Evolutionary conservation across 768 basidiomycete species (phyloP), one percentile per base, ranked within the genome.

Genomic region (Auricularia sp.): DNA sequence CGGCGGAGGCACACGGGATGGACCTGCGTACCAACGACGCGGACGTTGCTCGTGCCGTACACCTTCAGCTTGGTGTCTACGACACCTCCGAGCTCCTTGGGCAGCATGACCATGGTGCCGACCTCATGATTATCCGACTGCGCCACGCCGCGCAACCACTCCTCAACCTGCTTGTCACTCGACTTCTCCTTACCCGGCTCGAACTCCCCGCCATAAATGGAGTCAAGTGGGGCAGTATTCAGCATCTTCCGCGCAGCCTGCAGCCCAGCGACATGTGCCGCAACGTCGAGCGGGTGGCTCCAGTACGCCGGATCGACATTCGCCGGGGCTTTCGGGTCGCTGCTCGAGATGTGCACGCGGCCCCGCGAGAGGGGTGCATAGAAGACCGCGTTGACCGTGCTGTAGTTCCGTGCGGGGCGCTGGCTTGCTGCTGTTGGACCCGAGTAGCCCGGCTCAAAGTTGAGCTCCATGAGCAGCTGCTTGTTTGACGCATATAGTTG

Each of bases 101-200:
- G 84, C 60, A 86, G 72, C 84, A 87, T 86, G 5, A 83, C 76
- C 70, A 80, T 82, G 7, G 84, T 80, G 36, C 79, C 78, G 36
- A 77, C 74, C 3, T 86, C 86, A 71, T 90, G 88, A 73, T 75
- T 85, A 71, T 60, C 59, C 72, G 73, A 53, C 66, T 67, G 35
- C 21, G 39, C 35, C 3, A 35, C 21, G n/a, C 51, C 56, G 35
- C 51, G 51, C 51, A 64, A 66, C 80, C 81, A 88, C 3, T 71
- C 70, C 44, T 86, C 82, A 74, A 82, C 82, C 36, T 86, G 74
- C 16, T 74, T 80, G 68, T 90, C 87, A 3, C 80, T 80, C 29
- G 73, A 70, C 16, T 87, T 80, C 3, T 67, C 66, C 0, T 79
- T 66, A 1, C 86, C 86, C 0, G 86, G 86, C 44, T 66, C 66